Conservation (phyloP, 192 early-diverging fungal genomes). For the Rhizoclosmatium sp. region DNA sequence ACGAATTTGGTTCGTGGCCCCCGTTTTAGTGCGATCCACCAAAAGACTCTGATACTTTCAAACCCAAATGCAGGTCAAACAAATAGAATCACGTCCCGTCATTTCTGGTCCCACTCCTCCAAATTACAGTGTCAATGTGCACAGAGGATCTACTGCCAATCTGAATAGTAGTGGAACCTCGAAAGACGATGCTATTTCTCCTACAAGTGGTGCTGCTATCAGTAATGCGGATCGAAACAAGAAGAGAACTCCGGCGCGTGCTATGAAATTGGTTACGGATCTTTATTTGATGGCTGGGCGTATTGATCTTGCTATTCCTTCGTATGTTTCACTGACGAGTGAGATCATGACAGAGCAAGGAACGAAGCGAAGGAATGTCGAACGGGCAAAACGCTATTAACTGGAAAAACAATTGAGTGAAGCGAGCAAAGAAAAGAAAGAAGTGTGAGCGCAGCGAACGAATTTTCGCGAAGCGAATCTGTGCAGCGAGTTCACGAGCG, state of each 20-base stretch:
- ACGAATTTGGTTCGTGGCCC: slow-evolving; percentile 63
- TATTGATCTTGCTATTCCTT: slow-evolving; percentile 64
- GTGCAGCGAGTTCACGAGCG: too few species aligned
- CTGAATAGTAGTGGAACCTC: neutral
- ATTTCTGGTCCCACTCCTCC: slow-evolving; percentile 57
- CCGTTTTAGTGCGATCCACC: too few species aligned
- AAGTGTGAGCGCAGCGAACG: too few species aligned
- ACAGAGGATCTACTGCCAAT: neutral
- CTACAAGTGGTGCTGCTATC: slow-evolving; percentile 7
- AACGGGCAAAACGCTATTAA: too few species aligned
- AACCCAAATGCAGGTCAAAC: slow-evolving; percentile 39
- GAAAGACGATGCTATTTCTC: slow-evolving; percentile 9
- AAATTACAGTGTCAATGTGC: slow-evolving; percentile 3
- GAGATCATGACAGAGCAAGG: slow-evolving; percentile 19
- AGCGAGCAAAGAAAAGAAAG: too few species aligned
- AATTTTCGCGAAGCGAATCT: too few species aligned
- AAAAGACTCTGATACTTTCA: too few species aligned
- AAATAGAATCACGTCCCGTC: slow-evolving; percentile 66
- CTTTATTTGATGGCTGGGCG: slow-evolving; percentile 78
- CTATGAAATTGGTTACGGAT: slow-evolving; percentile 79
- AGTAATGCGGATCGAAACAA: slow-evolving; percentile 24
- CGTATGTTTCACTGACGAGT: slow-evolving; percentile 52
- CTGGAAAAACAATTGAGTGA: too few species aligned
- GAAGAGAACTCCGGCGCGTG: slow-evolving; percentile 72
- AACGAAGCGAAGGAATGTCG: too few species aligned